phyloP scores from a whole-genome alignment of 169 alveolate genomes.

The Cryptosporidium sp. region DNA sequence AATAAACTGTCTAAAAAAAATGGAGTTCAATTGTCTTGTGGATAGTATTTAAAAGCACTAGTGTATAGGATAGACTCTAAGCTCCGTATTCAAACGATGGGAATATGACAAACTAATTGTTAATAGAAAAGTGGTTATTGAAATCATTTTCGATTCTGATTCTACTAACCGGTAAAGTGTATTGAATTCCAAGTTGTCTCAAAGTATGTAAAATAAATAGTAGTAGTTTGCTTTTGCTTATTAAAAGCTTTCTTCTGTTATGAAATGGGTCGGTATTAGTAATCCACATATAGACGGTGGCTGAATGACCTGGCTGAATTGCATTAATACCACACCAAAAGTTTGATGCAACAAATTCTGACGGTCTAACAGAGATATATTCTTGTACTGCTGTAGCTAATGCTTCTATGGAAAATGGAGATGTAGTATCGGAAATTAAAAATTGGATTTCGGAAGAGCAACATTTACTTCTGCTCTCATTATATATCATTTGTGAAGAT shows the following conservation, averaged over 20 bases:
- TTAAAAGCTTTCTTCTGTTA: constrained; percentile 58
- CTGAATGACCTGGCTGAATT: constrained; percentile 86
- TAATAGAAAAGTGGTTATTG: constrained; percentile 10
- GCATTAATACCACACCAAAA: constrained; percentile 80
- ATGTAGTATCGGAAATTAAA: constrained; percentile 83
- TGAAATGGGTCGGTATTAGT: constrained; percentile 75
- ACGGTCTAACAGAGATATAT: constrained; percentile 84
- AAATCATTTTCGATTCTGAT: constrained; percentile 51
- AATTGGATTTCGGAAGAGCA: constrained; percentile 85
- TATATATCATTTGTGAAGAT: constrained; percentile 85
- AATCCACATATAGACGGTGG: constrained; percentile 72
- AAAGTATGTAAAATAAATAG: constrained; percentile 58
- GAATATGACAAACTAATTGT: not conserved
- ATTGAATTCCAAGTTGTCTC: constrained; percentile 73
- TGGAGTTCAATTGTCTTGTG: not conserved
- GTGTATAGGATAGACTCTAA: not conserved
- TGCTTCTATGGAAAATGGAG: constrained; percentile 86
- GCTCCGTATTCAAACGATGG: not conserved
- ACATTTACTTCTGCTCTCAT: constrained; percentile 86
- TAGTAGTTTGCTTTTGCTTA: constrained; percentile 59
- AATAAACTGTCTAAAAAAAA: no score
- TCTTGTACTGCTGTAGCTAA: constrained; percentile 80
- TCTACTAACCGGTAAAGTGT: constrained; percentile 67
- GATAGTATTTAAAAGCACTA: not conserved
- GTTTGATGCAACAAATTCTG: constrained; percentile 86